Percentiles rank a stretch among this genome's conserved stretches.
These are phyloP conservation scores for Pythium dissotocum DNA, from an alignment of 352 stramenopile species.

Conservation along the genomic window DNA sequence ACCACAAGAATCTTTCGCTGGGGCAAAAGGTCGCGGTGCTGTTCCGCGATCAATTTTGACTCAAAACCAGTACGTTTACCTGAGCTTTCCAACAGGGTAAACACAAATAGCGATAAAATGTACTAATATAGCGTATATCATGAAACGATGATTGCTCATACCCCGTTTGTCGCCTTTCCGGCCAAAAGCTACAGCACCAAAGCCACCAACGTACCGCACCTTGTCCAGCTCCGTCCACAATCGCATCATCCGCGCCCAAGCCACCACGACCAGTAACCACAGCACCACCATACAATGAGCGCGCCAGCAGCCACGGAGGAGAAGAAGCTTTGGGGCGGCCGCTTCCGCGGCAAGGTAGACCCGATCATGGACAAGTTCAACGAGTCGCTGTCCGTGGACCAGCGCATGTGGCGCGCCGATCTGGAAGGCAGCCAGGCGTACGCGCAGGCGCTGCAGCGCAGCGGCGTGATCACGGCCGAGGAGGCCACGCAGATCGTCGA, in stretches of 20 bases:
- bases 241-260: neutral
- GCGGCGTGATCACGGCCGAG: constrained; percentile 91
- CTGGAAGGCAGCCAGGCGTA: constrained; percentile 96
- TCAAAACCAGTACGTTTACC: no score
- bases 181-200: neutral
- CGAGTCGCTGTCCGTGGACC: constrained; percentile 96
- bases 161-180: neutral
- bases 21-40: neutral
- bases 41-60: no score
- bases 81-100: no score
- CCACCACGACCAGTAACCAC: neutral
- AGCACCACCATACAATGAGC: constrained; percentile 34
- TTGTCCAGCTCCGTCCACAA: no score
- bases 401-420: constrained; percentile 97
- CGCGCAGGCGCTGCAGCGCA: constrained; percentile 86
- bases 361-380: constrained; percentile 99
- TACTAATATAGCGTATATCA: neutral
- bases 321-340: constrained; percentile 90
- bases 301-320: constrained; percentile 36
- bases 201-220: no score
- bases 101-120: no score
- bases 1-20: constrained; percentile 7
- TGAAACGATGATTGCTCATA: constrained; percentile 5
- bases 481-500: constrained; percentile 86
- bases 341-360: constrained; percentile 95